Evolutionary conservation across 352 stramenopile genomes (phyloP).

Genomic region (Globisporangium spinosum): DNA sequence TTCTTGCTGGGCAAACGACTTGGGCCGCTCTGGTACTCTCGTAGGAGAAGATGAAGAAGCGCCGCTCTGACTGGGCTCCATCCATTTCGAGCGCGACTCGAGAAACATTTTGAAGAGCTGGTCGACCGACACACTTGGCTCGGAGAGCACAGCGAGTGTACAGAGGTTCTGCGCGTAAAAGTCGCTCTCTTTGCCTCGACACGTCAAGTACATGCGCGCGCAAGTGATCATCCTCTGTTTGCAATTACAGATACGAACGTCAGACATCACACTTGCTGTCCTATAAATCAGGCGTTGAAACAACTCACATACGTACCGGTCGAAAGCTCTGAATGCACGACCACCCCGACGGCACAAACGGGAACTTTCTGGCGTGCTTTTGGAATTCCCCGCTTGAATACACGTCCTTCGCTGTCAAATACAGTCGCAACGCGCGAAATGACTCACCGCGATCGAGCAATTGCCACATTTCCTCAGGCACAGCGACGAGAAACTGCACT

Average conservation of each 20-base stretch:
- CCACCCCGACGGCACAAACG: slow-evolving; percentile 68
- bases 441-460: slow-evolving; percentile 59
- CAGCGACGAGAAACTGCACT: slow-evolving; percentile 51
- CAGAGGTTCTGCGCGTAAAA: slow-evolving; percentile 75
- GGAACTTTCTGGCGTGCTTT: slow-evolving; percentile 28
- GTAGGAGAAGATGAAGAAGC: neutral
- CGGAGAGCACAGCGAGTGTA: slow-evolving; percentile 37
- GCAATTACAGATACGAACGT: neutral
- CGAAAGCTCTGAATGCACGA: slow-evolving; percentile 64
- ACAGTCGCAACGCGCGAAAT: slow-evolving; percentile 46
- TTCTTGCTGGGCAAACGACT: slow-evolving; percentile 22
- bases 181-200: slow-evolving; percentile 40
- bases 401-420: slow-evolving; percentile 33
- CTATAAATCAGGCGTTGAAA: neutral
- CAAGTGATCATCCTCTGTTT: slow-evolving; percentile 44
- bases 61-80: slow-evolving; percentile 21
- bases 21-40: slow-evolving; percentile 2
- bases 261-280: neutral
- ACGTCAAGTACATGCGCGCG: slow-evolving; percentile 46
- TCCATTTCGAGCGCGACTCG: slow-evolving; percentile 48
- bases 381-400: slow-evolving; percentile 24
- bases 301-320: slow-evolving; percentile 25
- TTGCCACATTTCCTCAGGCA: slow-evolving; percentile 69
- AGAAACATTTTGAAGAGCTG: slow-evolving; percentile 49
- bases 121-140: slow-evolving; percentile 24